Evolutionary conservation across 1,284 basidiomycete species (phyloP), one percentile per base, ranked within the genome.

Genomic region (Heterobasidion occidentale): DNA sequence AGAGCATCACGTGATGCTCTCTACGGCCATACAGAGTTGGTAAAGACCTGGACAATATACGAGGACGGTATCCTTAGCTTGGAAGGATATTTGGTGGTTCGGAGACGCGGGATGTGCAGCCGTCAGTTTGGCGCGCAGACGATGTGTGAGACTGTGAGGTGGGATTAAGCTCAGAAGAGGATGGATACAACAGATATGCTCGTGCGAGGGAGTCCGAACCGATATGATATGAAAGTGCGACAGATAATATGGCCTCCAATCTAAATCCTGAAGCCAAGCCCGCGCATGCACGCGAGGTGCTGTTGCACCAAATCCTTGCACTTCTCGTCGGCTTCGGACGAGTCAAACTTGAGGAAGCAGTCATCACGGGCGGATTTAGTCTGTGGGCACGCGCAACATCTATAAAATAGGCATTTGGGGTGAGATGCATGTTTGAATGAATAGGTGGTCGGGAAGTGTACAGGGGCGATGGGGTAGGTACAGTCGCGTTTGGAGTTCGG

Each of bases 331-430:
- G 88, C 89, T 60, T 86, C 83, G 45, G 83, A 80, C 7, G 84
- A 72, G 64, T 86, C 83, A 62, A 78, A 80, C 61, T 84, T 82
- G 62, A 98, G 76, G 78, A 97, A 98, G 73, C 96, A 99, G 64
- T 94, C 89, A 72, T 99, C 96, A 38, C 96, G 81, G 33, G 80
- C 80, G 7, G 86, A 82, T 72, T 99, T 99, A 0, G 94, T 97
- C 64, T 94, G 83, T 12, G 94, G 94, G 71, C 95, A 99, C 49
- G 95, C 95, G 66, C 95, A 98, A 68, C 95, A 98, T 61, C 88
- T 94, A 42, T 42, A 1, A 42, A 27, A 27, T 27, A 27, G 27
- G 38, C 3, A n/a, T 42, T 42, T 42, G 7, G 27, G 36, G n/a
- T 14, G 15, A 46, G 12, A 15, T 34, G 38, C 17, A 17, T 36